Evolutionary conservation across 768 basidiomycete genomes (phyloP), one percentile per base, ranked within the genome.

Genomic region (Lentinula raphanica): DNA sequence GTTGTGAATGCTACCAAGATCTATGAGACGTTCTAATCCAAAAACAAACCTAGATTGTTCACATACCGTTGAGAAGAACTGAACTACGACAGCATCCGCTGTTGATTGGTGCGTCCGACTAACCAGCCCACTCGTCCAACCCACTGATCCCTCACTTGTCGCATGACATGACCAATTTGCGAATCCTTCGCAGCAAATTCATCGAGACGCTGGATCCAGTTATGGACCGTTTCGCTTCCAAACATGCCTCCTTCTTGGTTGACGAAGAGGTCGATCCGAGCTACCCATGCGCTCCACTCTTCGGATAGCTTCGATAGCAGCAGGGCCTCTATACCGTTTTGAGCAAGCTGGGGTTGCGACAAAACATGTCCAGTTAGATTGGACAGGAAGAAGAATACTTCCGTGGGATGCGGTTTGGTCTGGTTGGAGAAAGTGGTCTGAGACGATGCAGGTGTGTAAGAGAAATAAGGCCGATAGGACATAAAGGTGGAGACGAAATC

Each of bases 401-500:
- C 92, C 29, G 81, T 76, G 0, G 90, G 88, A 66, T 90, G 86
- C 5, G 79, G 77, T 65, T 83, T 84, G 63, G 84, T 86, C 64
- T 83, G 84, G 55, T 82, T 72, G 40, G 77, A 70, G 63, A 81
- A 80, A 29, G 80, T 65, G 23, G 76, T 74, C 54, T 74, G 72
- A 44, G 72, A 60, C 62, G 53, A 60, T 65, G 60, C 54, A 66
- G 48, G 27, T 71, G 57, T 40, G 65, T 81, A 86, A 21, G 90
- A 88, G 67, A 94, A 94, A 67, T 94, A 93, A 2, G 89, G 90
- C 48, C 93, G 82, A 68, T 93, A 94, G 5, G 92, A 87, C 68
- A 85, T 79, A 69, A 83, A 89, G 29, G 86, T 82, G 2, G 91
- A 80, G 29, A 87, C 84, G 63, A 90, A 94, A 53, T 92, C 91